A percentile compares a stretch with the other conserved stretches of the same genome.
These are phyloP conservation scores for Chrysoporthe cubensis DNA, from an alignment of 2,329 filamentous ascomycete genomes.

Conservation along the genomic window DNA sequence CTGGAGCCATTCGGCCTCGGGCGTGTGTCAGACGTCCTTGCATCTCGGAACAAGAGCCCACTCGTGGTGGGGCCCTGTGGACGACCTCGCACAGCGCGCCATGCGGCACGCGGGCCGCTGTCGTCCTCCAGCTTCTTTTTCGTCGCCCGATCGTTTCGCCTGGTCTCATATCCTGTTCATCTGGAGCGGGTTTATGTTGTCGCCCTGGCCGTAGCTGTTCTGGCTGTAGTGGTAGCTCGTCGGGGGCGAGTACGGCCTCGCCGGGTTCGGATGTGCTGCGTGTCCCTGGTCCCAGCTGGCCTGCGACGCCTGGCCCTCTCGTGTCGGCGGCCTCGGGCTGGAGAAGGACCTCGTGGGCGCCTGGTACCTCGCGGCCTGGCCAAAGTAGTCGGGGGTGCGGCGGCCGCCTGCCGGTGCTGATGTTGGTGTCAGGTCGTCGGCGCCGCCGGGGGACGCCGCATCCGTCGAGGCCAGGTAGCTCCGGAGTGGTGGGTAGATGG, in stretches of 20 bases:
- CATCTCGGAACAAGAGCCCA: neutral
- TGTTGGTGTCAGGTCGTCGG: slow-evolving; percentile 32
- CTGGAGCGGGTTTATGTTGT: slow-evolving; percentile 56
- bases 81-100: neutral
- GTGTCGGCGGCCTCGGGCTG: slow-evolving; percentile 53
- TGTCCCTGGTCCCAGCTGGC: slow-evolving; percentile 48
- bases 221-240: slow-evolving; percentile 32
- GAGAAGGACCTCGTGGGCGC: slow-evolving; percentile 60
- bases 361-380: slow-evolving; percentile 57
- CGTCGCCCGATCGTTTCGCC: neutral
- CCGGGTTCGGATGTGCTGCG: slow-evolving; percentile 43
- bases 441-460: slow-evolving; percentile 22
- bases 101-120: neutral
- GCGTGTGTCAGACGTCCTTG: neutral
- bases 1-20: neutral
- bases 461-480: slow-evolving; percentile 29
- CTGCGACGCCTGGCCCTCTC: slow-evolving; percentile 33
- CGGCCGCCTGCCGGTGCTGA: slow-evolving; percentile 40
- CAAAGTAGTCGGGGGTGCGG: slow-evolving; percentile 60
- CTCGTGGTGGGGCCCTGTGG: neutral
- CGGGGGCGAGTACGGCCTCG: slow-evolving; percentile 31
- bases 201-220: slow-evolving; percentile 33
- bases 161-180: slow-evolving; percentile 55
- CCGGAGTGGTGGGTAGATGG: slow-evolving; percentile 31
- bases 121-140: neutral